These are phyloP conservation scores for Dryas drummondii DNA, from an alignment of 306 rosid genomes.

Conservation along the genomic window DNA sequence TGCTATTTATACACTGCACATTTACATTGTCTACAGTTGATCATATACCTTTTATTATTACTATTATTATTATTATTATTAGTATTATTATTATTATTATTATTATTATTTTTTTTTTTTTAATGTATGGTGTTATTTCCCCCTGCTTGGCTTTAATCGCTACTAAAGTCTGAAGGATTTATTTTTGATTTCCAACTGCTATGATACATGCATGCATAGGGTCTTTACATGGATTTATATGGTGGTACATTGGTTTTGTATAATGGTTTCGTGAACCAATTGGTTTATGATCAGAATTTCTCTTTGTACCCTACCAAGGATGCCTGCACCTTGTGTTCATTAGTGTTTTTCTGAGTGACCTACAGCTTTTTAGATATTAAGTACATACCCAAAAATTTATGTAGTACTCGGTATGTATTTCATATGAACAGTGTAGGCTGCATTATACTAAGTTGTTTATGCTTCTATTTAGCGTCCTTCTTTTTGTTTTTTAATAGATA, in stretches of 20 bases:
- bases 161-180: background rate
- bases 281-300: background rate
- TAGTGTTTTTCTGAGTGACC: background rate
- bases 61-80: no score
- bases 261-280: background rate
- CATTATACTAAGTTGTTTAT: background rate
- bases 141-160: background rate
- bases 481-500: conserved; percentile 18
- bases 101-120: background rate
- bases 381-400: background rate
- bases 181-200: background rate
- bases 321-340: background rate
- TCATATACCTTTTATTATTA: no score
- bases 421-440: background rate
- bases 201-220: background rate
- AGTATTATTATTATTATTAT: no score
- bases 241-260: background rate
- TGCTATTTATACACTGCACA: background rate
- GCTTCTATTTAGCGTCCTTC: conserved; percentile 1
- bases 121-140: background rate
- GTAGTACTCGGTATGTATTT: background rate
- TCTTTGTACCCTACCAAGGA: background rate
- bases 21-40: background rate
- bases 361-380: background rate
- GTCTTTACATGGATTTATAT: background rate